Conservation (phyloP, 805 yeast species). For the Diddensiella caesifluorescens region DNA sequence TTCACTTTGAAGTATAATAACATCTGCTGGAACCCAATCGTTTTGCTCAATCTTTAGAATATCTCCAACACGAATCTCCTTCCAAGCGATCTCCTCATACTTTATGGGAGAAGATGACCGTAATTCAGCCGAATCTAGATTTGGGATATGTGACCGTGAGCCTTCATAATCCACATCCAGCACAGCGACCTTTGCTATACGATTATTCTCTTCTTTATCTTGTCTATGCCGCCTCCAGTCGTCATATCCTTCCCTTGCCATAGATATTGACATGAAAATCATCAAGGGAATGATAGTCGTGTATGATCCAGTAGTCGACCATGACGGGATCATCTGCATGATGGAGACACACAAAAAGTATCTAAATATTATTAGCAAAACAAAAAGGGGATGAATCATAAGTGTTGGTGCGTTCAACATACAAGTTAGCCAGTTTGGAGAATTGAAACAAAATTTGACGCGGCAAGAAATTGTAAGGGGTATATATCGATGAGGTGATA, state of each 20-base stretch:
- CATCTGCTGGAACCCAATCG: conserved; percentile 94
- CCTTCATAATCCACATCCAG: conserved; percentile 18
- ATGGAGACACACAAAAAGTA: conserved; percentile 88
- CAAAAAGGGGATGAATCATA: neutral
- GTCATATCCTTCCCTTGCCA: conserved; percentile 89
- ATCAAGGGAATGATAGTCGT: conserved; percentile 88
- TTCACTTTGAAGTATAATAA: conserved; percentile 62
- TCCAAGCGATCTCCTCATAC: conserved; percentile 52
- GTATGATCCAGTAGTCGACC: conserved; percentile 95
- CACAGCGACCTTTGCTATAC: conserved; percentile 40
- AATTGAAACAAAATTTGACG: conserved; percentile 87
- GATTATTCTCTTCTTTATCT: conserved; percentile 79
- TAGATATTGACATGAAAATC: conserved; percentile 82
- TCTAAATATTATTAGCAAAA: conserved; percentile 10
- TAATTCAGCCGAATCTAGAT: conserved; percentile 7
- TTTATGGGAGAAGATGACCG: conserved; percentile 16
- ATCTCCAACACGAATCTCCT: conserved; percentile 81
- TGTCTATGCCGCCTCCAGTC: conserved; percentile 82
- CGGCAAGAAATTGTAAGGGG: conserved; percentile 75
- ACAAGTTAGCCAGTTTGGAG: conserved; percentile 81
- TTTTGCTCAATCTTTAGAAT: conserved; percentile 64
- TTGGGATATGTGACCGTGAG: too few species aligned
- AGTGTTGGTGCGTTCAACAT: conserved; percentile 12
- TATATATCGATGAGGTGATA: conserved; percentile 84
- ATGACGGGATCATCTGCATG: conserved; percentile 90